A percentile compares a stretch with the other conserved stretches of the same genome.
These are phyloP conservation scores for Fusarium burgessii DNA, from an alignment of 2,329 filamentous ascomycete species.

Conservation along the genomic window DNA sequence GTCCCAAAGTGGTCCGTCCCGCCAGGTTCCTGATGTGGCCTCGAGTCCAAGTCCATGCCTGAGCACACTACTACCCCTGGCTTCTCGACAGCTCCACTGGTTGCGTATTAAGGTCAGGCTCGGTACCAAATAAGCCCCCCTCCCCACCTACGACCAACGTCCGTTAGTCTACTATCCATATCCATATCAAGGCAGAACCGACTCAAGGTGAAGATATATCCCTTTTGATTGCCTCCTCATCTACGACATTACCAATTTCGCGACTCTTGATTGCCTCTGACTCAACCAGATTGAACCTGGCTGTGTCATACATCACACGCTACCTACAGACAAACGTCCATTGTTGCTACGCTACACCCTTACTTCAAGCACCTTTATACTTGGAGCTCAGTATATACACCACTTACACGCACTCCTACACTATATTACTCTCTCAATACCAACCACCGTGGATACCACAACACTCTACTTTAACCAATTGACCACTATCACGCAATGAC, in stretches of 20 bases:
- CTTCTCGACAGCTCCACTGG: slow-evolving; percentile 41
- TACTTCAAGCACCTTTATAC: slow-evolving; percentile 5
- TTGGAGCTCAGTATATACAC: slow-evolving; percentile 10
- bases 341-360: slow-evolving; percentile 10
- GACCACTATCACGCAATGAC: slow-evolving; percentile 30
- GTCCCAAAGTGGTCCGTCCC: slow-evolving; percentile 42
- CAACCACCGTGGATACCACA: slow-evolving; percentile 16
- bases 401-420: slow-evolving; percentile 31
- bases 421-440: slow-evolving; percentile 1
- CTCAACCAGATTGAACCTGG: slow-evolving; percentile 13
- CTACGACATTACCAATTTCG: not conserved
- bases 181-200: slow-evolving; percentile 44
- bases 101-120: slow-evolving; percentile 47
- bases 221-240: slow-evolving; percentile 31
- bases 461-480: slow-evolving; percentile 4
- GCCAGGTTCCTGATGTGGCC: slow-evolving; percentile 43
- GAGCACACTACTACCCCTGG: slow-evolving; percentile 37
- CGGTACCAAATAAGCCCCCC: slow-evolving; percentile 46
- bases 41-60: slow-evolving; percentile 31
- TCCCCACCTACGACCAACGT: slow-evolving; percentile 41
- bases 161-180: slow-evolving; percentile 40
- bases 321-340: slow-evolving; percentile 14
- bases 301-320: slow-evolving; percentile 25
- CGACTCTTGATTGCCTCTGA: slow-evolving; percentile 4
- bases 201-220: slow-evolving; percentile 40